A percentile compares a stretch with the other conserved stretches of the same genome.
Conservation (phyloP, 148 eudicot species). For the Gaultheria prostrata region DNA sequence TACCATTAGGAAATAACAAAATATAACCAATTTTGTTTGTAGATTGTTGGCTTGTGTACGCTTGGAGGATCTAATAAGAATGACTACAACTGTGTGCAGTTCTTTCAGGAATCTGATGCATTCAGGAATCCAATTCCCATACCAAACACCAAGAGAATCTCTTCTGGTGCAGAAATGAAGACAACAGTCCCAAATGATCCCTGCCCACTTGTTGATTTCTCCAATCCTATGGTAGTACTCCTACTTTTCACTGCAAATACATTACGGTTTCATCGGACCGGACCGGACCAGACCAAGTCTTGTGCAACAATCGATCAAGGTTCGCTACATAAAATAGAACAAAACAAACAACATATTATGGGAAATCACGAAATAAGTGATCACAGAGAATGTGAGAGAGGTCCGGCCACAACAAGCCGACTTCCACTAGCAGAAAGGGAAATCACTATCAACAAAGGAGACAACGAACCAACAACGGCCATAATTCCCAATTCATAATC, state of each 20-base stretch:
- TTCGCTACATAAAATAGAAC: background rate
- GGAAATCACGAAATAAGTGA: background rate
- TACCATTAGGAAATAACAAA: background rate
- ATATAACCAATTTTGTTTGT: background rate
- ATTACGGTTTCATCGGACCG: background rate
- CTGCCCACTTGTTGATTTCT: background rate
- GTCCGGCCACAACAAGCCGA: background rate
- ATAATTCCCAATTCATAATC: background rate
- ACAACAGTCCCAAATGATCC: background rate
- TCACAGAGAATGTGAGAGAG: background rate
- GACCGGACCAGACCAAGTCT: background rate
- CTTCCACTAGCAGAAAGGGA: background rate
- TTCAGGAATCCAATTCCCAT: constrained; percentile 4
- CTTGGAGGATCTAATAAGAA: background rate
- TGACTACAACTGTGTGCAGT: background rate
- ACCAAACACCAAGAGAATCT: background rate
- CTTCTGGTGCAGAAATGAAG: background rate
- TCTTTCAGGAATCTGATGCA: background rate
- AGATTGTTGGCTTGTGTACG: background rate
- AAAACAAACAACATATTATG: background rate
- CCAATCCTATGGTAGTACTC: background rate
- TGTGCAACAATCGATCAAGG: background rate
- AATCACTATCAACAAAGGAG: background rate
- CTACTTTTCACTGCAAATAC: background rate
- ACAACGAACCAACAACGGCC: background rate